These are phyloP conservation scores for Excoecaria agallocha DNA, from an alignment of 345 rosid genomes.

Conservation along the genomic window DNA sequence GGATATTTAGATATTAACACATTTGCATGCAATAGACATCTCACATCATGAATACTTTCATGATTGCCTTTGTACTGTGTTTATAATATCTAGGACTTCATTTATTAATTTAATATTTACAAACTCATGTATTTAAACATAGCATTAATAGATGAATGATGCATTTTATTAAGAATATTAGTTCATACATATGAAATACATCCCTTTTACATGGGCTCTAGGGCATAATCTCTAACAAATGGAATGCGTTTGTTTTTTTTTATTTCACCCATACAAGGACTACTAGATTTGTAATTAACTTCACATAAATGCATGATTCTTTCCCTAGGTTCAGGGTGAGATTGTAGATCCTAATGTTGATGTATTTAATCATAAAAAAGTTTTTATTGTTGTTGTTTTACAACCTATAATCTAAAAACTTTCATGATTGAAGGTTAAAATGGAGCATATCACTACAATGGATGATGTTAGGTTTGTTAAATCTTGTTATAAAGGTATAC, in stretches of 20 bases:
- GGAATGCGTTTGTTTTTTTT: not conserved
- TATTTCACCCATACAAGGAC: not conserved
- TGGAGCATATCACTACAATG: conserved; percentile 88
- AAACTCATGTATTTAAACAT: no score
- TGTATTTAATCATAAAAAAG: conserved; percentile 82
- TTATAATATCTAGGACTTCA: no score
- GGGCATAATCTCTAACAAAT: no score
- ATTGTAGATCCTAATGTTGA: conserved; percentile 79
- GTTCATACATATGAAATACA: no score
- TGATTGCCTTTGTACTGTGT: no score
- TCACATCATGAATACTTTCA: no score
- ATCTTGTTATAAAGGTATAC: conserved; percentile 72
- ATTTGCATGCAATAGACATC: no score
- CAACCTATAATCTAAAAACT: conserved; percentile 67
- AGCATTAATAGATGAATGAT: no score
- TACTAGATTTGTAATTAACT: not conserved
- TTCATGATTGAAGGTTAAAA: conserved; percentile 69
- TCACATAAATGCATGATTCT: conserved; percentile 9
- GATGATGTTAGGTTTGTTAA: conserved; percentile 81
- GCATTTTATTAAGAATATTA: no score
- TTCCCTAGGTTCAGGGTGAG: conserved; percentile 87
- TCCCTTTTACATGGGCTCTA: no score
- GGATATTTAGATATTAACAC: no score
- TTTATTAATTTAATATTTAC: no score
- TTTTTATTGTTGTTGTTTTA: conserved; percentile 71